Evolutionary conservation across 176 grass and related monocot species (phyloP).

Genomic region (Neostapfia colusana): DNA sequence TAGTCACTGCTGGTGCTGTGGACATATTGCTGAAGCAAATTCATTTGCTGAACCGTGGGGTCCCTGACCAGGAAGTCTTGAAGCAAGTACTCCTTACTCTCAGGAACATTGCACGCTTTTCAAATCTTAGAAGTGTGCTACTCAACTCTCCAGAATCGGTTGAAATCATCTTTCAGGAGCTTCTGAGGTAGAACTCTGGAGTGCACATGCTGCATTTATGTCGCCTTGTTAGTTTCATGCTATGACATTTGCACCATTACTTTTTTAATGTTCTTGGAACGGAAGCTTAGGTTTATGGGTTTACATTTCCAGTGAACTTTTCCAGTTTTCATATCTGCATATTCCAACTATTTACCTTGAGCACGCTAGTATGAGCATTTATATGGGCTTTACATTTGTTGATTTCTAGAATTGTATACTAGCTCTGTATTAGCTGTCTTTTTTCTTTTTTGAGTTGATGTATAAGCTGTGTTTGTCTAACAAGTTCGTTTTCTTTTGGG

Average conservation of each 20-base stretch:
- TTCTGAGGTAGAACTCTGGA: constrained; percentile 46
- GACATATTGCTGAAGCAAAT: constrained; percentile 60
- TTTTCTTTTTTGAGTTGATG: too few relatives aligned
- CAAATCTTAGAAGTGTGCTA: constrained; percentile 42
- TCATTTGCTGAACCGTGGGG: constrained; percentile 48
- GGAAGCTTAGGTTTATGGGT: neutral
- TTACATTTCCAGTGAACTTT: too few relatives aligned
- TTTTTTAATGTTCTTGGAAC: neutral
- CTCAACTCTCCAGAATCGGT: constrained; percentile 20
- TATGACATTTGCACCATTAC: neutral
- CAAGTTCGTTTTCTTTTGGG: constrained; percentile 12
- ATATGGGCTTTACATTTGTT: neutral
- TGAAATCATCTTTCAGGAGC: constrained; percentile 57
- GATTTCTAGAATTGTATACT: too few relatives aligned
- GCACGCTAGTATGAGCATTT: neutral
- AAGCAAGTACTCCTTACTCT: constrained; percentile 61
- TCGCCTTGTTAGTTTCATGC: constrained; percentile 11
- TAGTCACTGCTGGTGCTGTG: constrained; percentile 51
- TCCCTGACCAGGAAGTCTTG: constrained; percentile 69
- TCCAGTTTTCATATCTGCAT: neutral
- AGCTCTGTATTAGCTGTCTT: too few relatives aligned
- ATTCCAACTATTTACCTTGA: neutral
- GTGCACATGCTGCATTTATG: neutral
- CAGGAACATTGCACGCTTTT: constrained; percentile 48
- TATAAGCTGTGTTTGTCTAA: neutral